Evolutionary conservation across 2,329 filamentous ascomycete genomes (phyloP), one percentile per base, ranked within the genome.

Genomic region (Pseudogymnoascus sp.): DNA sequence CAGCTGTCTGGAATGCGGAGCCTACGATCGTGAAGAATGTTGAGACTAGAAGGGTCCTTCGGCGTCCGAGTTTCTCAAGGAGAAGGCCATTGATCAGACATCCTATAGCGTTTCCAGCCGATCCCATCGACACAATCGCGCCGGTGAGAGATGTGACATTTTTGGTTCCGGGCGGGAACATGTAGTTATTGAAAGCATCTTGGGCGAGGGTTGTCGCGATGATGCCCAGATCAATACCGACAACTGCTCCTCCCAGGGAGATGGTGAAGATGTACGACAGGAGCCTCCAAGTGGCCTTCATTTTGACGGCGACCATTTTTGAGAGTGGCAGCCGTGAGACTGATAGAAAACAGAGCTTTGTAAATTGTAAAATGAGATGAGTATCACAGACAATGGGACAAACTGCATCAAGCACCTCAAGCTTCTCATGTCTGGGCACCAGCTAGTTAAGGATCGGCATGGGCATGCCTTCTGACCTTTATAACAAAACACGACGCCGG

Each of bases 11-110:
- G 5, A 70, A 65, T 13, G 66, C 60, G 1, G 66, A 60, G 1
- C 68, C 67, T 1, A 68, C 50, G n/a, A 67, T 67, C 13, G 67
- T 67, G n/a, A 67, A 63, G 10, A 66, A 56, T 2, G 50, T 56
- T 13, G 50, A 56, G 17, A 56, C 50, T 5, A 56, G 50, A 19
- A 56, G 50, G 4, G 50, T 56, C 10, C 33, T 56, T 33, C 50
- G 26, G n/a, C 50, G 50, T 19, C 50, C 50, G 4, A 56, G n/a
- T 15, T 19, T 56, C 29, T 56, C 50, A n/a, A 56, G 50, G n/a
- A 56, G 50, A 33, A 56, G 50, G n/a, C 50, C 50, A 33, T 56
- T 56, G 4, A 56, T 10, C 3, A 56, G 29, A 31, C 50, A 56
- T 5, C 50, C 50, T 56, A 56, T 56, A 1, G 50, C 50, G 19